Percentiles rank a stretch among this genome's conserved stretches.
Evolutionary conservation across 345 rosid species (phyloP).

Genomic region (Mercurialis annua): DNA sequence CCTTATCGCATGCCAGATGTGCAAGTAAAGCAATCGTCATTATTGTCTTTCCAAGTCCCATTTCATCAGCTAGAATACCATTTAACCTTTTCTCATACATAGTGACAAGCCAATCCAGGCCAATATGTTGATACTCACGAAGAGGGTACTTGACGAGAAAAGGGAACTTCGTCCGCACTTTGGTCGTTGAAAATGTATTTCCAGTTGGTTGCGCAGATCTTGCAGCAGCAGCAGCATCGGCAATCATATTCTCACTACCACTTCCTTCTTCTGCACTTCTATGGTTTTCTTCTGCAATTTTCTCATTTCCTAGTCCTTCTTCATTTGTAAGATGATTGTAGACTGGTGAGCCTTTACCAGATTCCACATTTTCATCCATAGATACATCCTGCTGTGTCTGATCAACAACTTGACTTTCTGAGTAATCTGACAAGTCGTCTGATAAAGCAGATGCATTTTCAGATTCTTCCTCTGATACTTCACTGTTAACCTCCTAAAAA

Average conservation of each 20-base stretch:
- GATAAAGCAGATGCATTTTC: conserved; percentile 61
- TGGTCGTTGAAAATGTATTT: conserved; percentile 88
- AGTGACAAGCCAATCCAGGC: conserved; percentile 99
- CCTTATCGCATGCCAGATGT: conserved; percentile 96
- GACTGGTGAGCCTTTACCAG: conserved; percentile 31
- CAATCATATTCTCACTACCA: conserved; percentile 61
- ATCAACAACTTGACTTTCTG: conserved; percentile 28
- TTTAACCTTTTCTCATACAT: conserved; percentile 98
- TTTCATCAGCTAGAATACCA: conserved; percentile 99
- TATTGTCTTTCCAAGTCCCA: conserved; percentile 99
- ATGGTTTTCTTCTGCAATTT: conserved; percentile 17
- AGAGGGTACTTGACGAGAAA: conserved; percentile 95
- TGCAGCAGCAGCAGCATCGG: conserved; percentile 99
- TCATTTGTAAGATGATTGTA: conserved; percentile 34
- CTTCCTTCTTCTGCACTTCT: conserved; percentile 17
- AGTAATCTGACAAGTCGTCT: conserved; percentile 46
- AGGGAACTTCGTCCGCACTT: conserved; percentile 93
- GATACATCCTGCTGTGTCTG: conserved; percentile 39
- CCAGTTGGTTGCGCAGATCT: conserved; percentile 99
- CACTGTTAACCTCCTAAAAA: conserved; percentile 57
- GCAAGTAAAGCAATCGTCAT: conserved; percentile 99
- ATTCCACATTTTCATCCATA: conserved; percentile 37
- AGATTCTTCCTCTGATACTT: conserved; percentile 65
- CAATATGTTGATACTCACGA: conserved; percentile 99
- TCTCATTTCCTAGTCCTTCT: conserved; percentile 17